A percentile compares a stretch with the other conserved stretches of the same genome.
Conservation (phyloP, 768 basidiomycete genomes). For the Crucibulum laeve region DNA sequence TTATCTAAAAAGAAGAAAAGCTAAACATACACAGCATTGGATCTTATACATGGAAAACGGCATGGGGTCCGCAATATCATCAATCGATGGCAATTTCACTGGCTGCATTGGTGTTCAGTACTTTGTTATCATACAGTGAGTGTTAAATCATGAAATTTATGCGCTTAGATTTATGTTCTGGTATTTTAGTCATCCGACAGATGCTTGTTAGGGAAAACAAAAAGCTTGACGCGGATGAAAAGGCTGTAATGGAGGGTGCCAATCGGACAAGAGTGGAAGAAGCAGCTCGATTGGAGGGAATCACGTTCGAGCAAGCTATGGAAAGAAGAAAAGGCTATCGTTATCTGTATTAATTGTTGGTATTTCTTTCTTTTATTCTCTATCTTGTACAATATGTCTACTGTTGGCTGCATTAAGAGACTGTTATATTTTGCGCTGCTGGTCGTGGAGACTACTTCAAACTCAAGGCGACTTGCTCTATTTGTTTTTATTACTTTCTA, state of each 20-base stretch:
- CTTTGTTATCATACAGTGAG: conserved; percentile 26
- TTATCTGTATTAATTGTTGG: conserved; percentile 49
- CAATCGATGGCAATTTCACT: conserved; percentile 54
- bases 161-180: neutral
- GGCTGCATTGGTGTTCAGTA: conserved; percentile 27
- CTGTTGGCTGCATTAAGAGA: no score
- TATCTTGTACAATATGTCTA: no score
- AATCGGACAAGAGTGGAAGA: conserved; percentile 48
- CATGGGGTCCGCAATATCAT: conserved; percentile 62
- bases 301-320: conserved; percentile 57
- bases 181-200: conserved; percentile 30
- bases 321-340: conserved; percentile 53
- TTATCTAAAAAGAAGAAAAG: neutral
- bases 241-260: conserved; percentile 35
- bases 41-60: conserved; percentile 56
- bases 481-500: no score
- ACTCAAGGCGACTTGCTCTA: no score
- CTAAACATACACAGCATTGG: conserved; percentile 36
- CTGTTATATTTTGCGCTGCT: no score
- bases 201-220: conserved; percentile 51
- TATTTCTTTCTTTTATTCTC: no score
- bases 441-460: no score
- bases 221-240: conserved; percentile 45
- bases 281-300: conserved; percentile 54
- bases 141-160: neutral